Percentiles rank a stretch among this genome's conserved stretches.
These are phyloP conservation scores for Elsinoe ampelina DNA, from an alignment of 2,329 filamentous ascomycete genomes.

Conservation along the genomic window DNA sequence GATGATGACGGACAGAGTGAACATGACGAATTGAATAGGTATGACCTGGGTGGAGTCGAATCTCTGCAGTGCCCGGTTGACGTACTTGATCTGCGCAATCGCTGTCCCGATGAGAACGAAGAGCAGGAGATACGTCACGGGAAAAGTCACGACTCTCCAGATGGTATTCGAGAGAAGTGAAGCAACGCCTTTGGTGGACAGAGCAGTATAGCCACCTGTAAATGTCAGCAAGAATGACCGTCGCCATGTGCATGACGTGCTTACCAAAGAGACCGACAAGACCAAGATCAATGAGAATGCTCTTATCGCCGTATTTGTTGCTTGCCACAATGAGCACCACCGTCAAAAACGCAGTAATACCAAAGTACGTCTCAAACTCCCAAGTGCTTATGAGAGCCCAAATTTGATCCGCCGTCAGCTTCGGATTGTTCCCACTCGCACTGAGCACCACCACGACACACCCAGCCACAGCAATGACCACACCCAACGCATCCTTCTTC, in stretches of 20 bases:
- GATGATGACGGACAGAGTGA: slow-evolving; percentile 89
- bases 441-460: slow-evolving; percentile 90
- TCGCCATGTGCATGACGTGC: background rate
- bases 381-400: slow-evolving; percentile 79
- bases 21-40: slow-evolving; percentile 92
- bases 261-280: slow-evolving; percentile 87
- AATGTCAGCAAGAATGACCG: slow-evolving; percentile 3
- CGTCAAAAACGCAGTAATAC: slow-evolving; percentile 65
- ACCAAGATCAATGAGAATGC: slow-evolving; percentile 84
- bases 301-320: slow-evolving; percentile 70
- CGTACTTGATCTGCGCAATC: slow-evolving; percentile 92
- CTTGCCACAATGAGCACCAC: slow-evolving; percentile 71
- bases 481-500: slow-evolving; percentile 74
- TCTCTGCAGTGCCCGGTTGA: slow-evolving; percentile 80
- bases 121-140: slow-evolving; percentile 80
- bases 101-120: slow-evolving; percentile 73
- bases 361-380: slow-evolving; percentile 87
- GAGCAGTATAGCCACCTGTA: slow-evolving; percentile 82
- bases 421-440: slow-evolving; percentile 79
- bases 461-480: slow-evolving; percentile 75
- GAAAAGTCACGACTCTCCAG: slow-evolving; percentile 80
- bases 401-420: slow-evolving; percentile 81
- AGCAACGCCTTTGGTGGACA: slow-evolving; percentile 92
- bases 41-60: slow-evolving; percentile 98
- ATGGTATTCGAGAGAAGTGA: slow-evolving; percentile 88